Percentiles rank a stretch among this genome's conserved stretches.
Evolutionary conservation across 371 early-diverging fungal genomes (phyloP).

Genomic region (Lichtheimia ramosa): DNA sequence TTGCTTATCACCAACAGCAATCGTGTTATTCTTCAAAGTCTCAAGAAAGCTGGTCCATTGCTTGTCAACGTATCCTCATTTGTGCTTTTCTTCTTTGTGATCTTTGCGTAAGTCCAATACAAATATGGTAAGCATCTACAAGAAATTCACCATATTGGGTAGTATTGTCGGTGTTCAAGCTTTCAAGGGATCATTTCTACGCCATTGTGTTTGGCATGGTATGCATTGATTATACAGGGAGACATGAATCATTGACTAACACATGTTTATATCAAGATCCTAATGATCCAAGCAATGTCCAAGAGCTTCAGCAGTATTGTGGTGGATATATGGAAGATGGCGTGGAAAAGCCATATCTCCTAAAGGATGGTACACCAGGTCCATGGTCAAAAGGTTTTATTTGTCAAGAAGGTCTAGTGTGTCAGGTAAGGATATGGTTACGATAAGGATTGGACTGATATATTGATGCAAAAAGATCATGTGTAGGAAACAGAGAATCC

Average conservation of each 20-base stretch:
- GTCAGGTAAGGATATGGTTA: conserved; percentile 43
- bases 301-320: conserved; percentile 47
- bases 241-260: neutral
- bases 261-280: conserved; percentile 25
- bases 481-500: conserved; percentile 52
- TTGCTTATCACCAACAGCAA: conserved; percentile 64
- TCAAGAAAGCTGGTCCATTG: conserved; percentile 64
- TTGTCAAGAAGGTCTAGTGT: conserved; percentile 53
- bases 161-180: conserved; percentile 67
- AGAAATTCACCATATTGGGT: neutral
- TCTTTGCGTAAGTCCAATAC: conserved; percentile 52
- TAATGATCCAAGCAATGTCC: conserved; percentile 19
- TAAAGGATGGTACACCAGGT: conserved; percentile 21
- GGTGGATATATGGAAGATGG: conserved; percentile 40
- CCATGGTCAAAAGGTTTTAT: conserved; percentile 59
- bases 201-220: conserved; percentile 63
- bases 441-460: too few species aligned
- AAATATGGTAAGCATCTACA: neutral
- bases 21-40: conserved; percentile 58
- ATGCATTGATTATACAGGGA: neutral
- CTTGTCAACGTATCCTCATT: conserved; percentile 61
- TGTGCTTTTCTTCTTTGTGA: conserved; percentile 63
- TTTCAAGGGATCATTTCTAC: conserved; percentile 64
- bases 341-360: conserved; percentile 22
- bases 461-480: neutral